phyloP scores from a whole-genome alignment of 495 filamentous ascomycete genomes.

The Penicillium robsamsonii region DNA sequence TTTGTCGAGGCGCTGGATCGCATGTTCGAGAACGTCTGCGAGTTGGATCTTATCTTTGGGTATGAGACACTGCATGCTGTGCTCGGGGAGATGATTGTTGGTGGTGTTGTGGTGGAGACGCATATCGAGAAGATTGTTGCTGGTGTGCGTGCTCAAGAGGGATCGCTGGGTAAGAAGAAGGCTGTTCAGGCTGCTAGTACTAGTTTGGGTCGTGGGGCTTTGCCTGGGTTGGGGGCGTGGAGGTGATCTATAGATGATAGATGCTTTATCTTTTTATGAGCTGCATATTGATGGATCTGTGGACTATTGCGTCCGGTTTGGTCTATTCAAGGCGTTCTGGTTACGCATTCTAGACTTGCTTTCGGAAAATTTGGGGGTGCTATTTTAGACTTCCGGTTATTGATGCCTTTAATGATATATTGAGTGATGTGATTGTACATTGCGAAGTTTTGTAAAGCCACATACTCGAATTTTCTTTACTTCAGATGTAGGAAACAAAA shows the following conservation, averaged over 20 bases:
- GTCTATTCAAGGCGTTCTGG: conserved; percentile 5
- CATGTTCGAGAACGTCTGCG: conserved; percentile 97
- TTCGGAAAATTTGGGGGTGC: not conserved
- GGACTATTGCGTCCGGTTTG: not conserved
- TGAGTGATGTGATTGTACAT: not conserved
- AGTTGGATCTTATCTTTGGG: conserved; percentile 97
- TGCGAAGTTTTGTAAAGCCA: not conserved
- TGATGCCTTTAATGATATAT: not conserved
- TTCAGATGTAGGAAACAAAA: too few species aligned
- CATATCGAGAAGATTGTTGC: conserved; percentile 81
- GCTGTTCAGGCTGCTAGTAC: conserved; percentile 46
- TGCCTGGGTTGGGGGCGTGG: conserved; percentile 46
- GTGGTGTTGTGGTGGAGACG: conserved; percentile 94
- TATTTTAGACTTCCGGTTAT: not conserved
- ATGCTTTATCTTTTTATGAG: conserved; percentile 2
- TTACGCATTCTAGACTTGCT: conserved; percentile 7
- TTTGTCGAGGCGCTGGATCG: conserved; percentile 94
- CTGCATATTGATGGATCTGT: conserved; percentile 2
- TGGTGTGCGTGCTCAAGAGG: conserved; percentile 79
- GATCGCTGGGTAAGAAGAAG: conserved; percentile 69
- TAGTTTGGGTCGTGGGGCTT: conserved; percentile 36
- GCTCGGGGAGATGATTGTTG: conserved; percentile 91
- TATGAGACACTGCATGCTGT: conserved; percentile 95
- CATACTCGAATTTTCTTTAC: not conserved
- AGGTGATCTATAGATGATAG: conserved; percentile 26